Evolutionary conservation across 1,284 basidiomycete genomes (phyloP).

Genomic region (Cystobasidiaceae sp.): DNA sequence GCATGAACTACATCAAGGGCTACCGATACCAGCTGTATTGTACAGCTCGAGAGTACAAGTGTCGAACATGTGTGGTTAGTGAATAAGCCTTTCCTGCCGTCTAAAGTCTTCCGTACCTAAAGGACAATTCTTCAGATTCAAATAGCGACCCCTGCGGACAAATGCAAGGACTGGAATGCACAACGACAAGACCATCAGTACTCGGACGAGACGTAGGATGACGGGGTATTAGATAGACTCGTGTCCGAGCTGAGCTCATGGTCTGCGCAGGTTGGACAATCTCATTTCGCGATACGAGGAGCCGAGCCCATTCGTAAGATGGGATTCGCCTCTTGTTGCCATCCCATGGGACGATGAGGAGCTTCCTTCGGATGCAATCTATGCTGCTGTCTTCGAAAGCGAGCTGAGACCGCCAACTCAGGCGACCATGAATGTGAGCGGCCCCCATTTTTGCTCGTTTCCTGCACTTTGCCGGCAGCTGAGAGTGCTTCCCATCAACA

Average conservation of each 20-base stretch:
- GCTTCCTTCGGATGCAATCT: constrained; percentile 67
- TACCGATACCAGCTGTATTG: constrained; percentile 98
- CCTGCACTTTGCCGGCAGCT: too few species aligned
- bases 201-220: constrained; percentile 64
- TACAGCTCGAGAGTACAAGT: constrained; percentile 78
- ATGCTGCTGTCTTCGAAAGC: constrained; percentile 72
- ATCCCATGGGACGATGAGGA: constrained; percentile 67
- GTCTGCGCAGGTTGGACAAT: constrained; percentile 67
- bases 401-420: constrained; percentile 75
- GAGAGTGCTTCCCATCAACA: not conserved
- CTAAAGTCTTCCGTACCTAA: not conserved
- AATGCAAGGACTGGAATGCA: constrained; percentile 71
- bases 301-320: constrained; percentile 91
- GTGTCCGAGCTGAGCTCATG: constrained; percentile 12
- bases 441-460: not conserved
- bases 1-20: constrained; percentile 89
- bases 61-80: constrained; percentile 79
- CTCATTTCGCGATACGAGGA: constrained; percentile 87
- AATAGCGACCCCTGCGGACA: constrained; percentile 70
- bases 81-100: not conserved
- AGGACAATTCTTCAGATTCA: constrained; percentile 46
- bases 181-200: constrained; percentile 56
- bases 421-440: constrained; percentile 66
- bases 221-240: not conserved
- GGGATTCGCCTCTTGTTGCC: constrained; percentile 92